phyloP scores from a whole-genome alignment of 1,284 basidiomycete species.

The Leccinum fuscescens region DNA sequence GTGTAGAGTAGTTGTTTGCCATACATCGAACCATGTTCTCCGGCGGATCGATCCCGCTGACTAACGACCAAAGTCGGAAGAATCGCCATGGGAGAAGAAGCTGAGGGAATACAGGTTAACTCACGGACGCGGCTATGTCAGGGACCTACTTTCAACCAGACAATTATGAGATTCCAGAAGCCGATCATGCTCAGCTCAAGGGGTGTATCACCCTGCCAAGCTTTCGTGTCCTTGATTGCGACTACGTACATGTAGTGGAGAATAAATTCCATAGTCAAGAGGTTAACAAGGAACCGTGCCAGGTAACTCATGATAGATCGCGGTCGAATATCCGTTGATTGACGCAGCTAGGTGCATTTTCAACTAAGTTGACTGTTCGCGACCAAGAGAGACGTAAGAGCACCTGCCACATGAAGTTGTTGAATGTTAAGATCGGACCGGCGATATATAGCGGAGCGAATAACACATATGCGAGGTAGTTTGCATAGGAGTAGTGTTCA shows the following conservation, averaged over 20 bases:
- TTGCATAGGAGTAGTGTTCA: conserved; percentile 52
- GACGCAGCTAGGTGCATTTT: conserved; percentile 46
- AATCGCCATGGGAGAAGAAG: conserved; percentile 97
- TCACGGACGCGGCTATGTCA: neutral
- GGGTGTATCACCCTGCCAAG: conserved; percentile 73
- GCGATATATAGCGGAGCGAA: conserved; percentile 96
- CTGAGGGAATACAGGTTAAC: conserved; percentile 38
- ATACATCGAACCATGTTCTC: conserved; percentile 99
- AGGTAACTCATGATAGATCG: conserved; percentile 54
- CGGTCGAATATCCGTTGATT: conserved; percentile 44
- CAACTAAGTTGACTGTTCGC: neutral
- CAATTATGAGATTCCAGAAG: conserved; percentile 95
- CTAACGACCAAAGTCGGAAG: conserved; percentile 93
- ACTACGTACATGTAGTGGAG: conserved; percentile 96
- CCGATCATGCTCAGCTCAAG: conserved; percentile 90
- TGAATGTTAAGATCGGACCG: conserved; percentile 95
- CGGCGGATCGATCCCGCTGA: conserved; percentile 89
- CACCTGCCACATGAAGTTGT: conserved; percentile 93
- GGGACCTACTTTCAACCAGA: conserved; percentile 87
- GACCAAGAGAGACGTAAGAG: conserved; percentile 19
- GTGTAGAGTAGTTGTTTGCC: conserved; percentile 95
- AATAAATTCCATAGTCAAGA: conserved; percentile 85
- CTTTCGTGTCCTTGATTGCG: conserved; percentile 88
- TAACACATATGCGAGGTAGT: conserved; percentile 74
- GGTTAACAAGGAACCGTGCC: conserved; percentile 60